These are phyloP conservation scores for Coemansia sp. DNA, from an alignment of 192 early-diverging fungal species.

Conservation along the genomic window DNA sequence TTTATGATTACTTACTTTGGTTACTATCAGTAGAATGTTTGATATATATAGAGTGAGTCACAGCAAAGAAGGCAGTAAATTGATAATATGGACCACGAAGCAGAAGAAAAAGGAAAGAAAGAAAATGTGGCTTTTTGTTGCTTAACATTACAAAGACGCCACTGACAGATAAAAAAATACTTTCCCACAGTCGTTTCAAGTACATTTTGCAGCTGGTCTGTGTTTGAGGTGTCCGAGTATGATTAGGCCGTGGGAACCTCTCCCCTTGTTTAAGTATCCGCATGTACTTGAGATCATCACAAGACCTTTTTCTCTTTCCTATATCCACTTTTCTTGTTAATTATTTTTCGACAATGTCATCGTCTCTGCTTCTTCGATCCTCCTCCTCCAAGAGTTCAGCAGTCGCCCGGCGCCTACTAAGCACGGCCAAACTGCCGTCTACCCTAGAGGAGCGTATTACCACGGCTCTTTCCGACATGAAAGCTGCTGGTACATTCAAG, in stretches of 20 bases:
- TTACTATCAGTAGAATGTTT: neutral
- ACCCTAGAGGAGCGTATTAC: constrained; percentile 46
- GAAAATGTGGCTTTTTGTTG: neutral
- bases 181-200: neutral
- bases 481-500: constrained; percentile 65
- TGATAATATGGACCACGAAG: neutral
- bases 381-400: neutral
- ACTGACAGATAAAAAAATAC: too few species aligned
- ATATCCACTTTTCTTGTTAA: neutral
- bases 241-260: neutral
- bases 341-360: neutral
- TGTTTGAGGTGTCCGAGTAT: neutral
- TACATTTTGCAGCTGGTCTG: neutral
- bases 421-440: constrained; percentile 23
- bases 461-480: constrained; percentile 57
- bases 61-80: neutral
- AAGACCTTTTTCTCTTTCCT: neutral
- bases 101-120: neutral
- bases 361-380: neutral
- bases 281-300: neutral
- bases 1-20: neutral
- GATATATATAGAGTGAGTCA: neutral
- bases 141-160: neutral
- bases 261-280: neutral
- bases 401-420: neutral